Conservation (phyloP, 257 asterid genomes). For the Eucommia ulmoides region DNA sequence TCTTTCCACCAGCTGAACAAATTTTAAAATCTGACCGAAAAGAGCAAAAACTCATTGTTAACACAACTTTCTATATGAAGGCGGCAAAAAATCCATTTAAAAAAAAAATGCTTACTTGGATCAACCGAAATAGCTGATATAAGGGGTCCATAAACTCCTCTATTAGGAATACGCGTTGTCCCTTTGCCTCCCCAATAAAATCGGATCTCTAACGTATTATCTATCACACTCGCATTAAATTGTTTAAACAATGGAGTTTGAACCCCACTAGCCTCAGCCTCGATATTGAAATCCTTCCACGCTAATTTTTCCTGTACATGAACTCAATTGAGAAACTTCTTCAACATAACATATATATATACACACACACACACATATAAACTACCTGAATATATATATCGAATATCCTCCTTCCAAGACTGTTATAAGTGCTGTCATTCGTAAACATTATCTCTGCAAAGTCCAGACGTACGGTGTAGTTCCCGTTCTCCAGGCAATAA, state of each 20-base stretch:
- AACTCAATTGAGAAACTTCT: background rate
- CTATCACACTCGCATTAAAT: constrained; percentile 43
- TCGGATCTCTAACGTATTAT: constrained; percentile 59
- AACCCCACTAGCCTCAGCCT: constrained; percentile 58
- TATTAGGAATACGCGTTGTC: constrained; percentile 56
- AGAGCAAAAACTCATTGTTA: constrained; percentile 2
- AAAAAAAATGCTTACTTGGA: constrained; percentile 2
- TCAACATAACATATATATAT: background rate
- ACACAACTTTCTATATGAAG: too few species aligned
- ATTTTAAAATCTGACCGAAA: constrained; percentile 46
- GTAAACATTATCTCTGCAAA: constrained; percentile 67
- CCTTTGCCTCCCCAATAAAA: constrained; percentile 85
- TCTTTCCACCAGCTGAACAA: constrained; percentile 49
- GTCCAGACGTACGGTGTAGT: constrained; percentile 58
- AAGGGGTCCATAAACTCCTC: constrained; percentile 79
- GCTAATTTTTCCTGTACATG: constrained; percentile 45
- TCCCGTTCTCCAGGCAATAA: constrained; percentile 78
- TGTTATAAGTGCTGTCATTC: constrained; percentile 43
- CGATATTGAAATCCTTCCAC: constrained; percentile 51
- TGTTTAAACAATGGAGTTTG: constrained; percentile 34
- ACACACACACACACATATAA: background rate
- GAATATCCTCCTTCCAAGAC: constrained; percentile 70
- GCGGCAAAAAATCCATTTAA: too few species aligned
- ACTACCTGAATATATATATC: constrained; percentile 76
- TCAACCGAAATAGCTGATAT: constrained; percentile 42